phyloP scores from a whole-genome alignment of 768 basidiomycete genomes.

The Suillus spraguei region DNA sequence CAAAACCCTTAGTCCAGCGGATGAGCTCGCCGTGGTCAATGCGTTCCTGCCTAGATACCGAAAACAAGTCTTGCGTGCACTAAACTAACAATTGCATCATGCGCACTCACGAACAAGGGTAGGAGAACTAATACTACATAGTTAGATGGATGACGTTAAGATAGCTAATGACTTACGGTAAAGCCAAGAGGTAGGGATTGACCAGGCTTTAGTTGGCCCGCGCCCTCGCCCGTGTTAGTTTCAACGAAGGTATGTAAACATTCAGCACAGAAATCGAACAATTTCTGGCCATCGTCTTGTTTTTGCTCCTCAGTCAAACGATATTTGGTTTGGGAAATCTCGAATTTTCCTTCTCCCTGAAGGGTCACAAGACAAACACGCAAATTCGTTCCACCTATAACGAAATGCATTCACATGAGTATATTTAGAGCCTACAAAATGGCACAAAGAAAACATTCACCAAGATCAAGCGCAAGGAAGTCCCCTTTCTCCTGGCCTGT shows the following conservation, averaged over 20 bases:
- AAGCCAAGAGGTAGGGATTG: constrained; percentile 84
- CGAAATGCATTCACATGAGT: constrained; percentile 1
- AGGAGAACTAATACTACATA: constrained; percentile 70
- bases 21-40: constrained; percentile 96
- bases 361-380: constrained; percentile 96
- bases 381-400: constrained; percentile 89
- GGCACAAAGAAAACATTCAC: constrained; percentile 42
- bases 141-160: constrained; percentile 11
- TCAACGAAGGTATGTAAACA: constrained; percentile 89
- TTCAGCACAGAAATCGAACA: constrained; percentile 98
- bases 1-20: constrained; percentile 99
- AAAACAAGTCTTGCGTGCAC: constrained; percentile 2
- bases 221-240: constrained; percentile 60
- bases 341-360: constrained; percentile 93
- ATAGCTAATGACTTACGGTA: constrained; percentile 64
- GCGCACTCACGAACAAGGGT: constrained; percentile 82
- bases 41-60: constrained; percentile 68
- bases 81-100: constrained; percentile 2
- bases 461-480: constrained; percentile 88
- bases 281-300: constrained; percentile 91
- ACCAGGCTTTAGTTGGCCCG: constrained; percentile 50
- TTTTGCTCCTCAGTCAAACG: constrained; percentile 97
- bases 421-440: constrained; percentile 10
- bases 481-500: constrained; percentile 87
- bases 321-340: constrained; percentile 97